A percentile compares a stretch with the other conserved stretches of the same genome.
phyloP scores from a whole-genome alignment of 495 filamentous ascomycete species.

The Xylaria nigripes region DNA sequence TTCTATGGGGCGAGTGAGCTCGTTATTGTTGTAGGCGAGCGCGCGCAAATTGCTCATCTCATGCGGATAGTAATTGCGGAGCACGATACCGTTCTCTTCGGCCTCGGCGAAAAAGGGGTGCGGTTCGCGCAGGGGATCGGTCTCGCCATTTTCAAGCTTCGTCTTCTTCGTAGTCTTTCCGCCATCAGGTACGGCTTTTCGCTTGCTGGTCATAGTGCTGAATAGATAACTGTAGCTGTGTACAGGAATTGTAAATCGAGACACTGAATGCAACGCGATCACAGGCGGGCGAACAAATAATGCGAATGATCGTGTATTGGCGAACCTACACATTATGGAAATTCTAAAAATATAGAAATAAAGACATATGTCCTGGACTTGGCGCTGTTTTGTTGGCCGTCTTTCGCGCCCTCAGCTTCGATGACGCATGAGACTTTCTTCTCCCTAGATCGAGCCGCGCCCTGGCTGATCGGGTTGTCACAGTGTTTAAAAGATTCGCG shows the following conservation, averaged over 20 bases:
- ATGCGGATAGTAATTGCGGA: constrained; percentile 73
- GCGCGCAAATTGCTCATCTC: constrained; percentile 77
- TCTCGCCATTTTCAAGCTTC: constrained; percentile 10
- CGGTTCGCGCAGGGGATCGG: constrained; percentile 29
- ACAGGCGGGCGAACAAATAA: too few relatives aligned
- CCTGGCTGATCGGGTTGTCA: neutral
- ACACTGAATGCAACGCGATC: too few relatives aligned
- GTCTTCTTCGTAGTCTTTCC: constrained; percentile 24
- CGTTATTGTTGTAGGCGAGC: constrained; percentile 57
- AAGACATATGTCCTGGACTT: too few relatives aligned
- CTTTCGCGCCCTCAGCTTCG: too few relatives aligned
- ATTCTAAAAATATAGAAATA: too few relatives aligned
- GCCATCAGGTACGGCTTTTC: constrained; percentile 17
- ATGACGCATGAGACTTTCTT: constrained; percentile 9
- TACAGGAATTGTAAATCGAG: too few relatives aligned
- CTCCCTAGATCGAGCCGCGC: constrained; percentile 4
- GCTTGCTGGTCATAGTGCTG: constrained; percentile 1
- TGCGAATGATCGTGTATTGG: too few relatives aligned
- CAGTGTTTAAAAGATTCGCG: neutral
- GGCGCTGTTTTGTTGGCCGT: neutral
- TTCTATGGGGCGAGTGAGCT: constrained; percentile 63
- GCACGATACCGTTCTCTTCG: constrained; percentile 61
- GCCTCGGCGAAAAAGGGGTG: constrained; percentile 39
- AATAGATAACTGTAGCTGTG: too few relatives aligned
- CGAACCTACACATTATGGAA: too few relatives aligned